These are phyloP conservation scores for Ulmus americana DNA, from an alignment of 331 rosid genomes.

Conservation along the genomic window DNA sequence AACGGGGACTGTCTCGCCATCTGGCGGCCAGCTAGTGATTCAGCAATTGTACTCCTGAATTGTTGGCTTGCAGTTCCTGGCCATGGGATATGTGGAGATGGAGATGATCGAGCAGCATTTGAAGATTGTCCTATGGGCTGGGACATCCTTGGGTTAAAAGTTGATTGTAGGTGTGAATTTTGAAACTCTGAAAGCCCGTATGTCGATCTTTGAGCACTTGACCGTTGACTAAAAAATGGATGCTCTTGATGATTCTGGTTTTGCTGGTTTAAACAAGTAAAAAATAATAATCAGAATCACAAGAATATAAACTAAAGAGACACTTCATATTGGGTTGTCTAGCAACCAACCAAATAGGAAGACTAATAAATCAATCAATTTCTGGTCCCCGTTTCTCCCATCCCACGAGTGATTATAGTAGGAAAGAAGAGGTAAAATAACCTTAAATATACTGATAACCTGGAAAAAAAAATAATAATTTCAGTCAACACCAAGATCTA, in stretches of 20 bases:
- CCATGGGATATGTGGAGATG: conserved; percentile 24
- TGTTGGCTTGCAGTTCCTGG: conserved; percentile 29
- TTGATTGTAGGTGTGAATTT: conserved; percentile 64
- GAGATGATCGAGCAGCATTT: conserved; percentile 18
- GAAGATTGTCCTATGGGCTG: conserved; percentile 23
- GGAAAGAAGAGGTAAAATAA: neutral
- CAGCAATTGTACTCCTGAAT: conserved; percentile 17
- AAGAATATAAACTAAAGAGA: neutral
- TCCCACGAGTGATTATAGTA: neutral
- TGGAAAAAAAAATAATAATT: conserved; percentile 9
- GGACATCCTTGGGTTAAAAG: conserved; percentile 30
- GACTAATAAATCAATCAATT: neutral
- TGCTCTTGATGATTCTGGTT: conserved; percentile 32
- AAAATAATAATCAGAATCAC: conserved; percentile 2
- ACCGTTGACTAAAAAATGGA: conserved; percentile 35
- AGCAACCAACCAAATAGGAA: neutral
- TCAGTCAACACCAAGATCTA: conserved; percentile 11
- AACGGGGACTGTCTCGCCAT: conserved; percentile 35
- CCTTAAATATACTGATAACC: conserved; percentile 4
- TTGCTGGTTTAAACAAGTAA: conserved; percentile 34
- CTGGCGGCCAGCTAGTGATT: conserved; percentile 19
- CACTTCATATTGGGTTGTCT: neutral
- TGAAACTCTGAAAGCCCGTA: conserved; percentile 23
- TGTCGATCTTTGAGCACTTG: conserved; percentile 20
- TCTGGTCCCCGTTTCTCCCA: neutral